A percentile compares a stretch with the other conserved stretches of the same genome.
phyloP scores from a whole-genome alignment of 768 basidiomycete species.

The Russula compacta region DNA sequence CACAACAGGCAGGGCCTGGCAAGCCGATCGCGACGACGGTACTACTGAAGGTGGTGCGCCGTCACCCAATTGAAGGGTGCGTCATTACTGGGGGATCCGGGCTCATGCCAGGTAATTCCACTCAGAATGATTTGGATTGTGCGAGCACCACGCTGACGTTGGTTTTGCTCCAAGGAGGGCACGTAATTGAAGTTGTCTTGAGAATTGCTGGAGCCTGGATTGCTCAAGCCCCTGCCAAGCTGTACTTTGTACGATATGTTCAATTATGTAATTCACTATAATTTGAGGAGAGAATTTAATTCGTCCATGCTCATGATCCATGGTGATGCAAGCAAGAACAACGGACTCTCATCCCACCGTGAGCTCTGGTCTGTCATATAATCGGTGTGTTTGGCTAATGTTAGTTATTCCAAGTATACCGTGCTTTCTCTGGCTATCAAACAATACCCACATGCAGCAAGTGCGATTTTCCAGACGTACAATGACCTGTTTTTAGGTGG shows the following conservation, averaged over 20 bases:
- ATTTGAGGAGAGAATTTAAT: no score
- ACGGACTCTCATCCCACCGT: constrained; percentile 4
- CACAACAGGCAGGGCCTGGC: background rate
- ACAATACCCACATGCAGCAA: constrained; percentile 7
- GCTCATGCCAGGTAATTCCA: no score
- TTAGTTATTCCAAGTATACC: background rate
- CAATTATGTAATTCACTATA: background rate
- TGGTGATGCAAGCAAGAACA: background rate
- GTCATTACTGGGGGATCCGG: no score
- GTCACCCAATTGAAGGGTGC: constrained; percentile 9
- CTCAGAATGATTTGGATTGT: no score
- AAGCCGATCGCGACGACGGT: background rate
- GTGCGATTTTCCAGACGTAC: constrained; percentile 17
- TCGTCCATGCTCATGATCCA: no score
- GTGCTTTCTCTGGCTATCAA: background rate
- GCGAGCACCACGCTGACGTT: no score
- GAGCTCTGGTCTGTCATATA: background rate
- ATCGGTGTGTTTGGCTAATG: background rate
- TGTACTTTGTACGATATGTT: no score
- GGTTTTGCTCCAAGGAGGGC: no score
- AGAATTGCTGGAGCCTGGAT: no score
- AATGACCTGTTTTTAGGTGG: constrained; percentile 17
- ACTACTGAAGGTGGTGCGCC: background rate
- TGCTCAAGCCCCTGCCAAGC: no score
- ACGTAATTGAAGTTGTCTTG: no score